Evolutionary conservation across 2,329 filamentous ascomycete species (phyloP), one percentile per base, ranked within the genome.

Genomic region (Lithohypha guttulata): DNA sequence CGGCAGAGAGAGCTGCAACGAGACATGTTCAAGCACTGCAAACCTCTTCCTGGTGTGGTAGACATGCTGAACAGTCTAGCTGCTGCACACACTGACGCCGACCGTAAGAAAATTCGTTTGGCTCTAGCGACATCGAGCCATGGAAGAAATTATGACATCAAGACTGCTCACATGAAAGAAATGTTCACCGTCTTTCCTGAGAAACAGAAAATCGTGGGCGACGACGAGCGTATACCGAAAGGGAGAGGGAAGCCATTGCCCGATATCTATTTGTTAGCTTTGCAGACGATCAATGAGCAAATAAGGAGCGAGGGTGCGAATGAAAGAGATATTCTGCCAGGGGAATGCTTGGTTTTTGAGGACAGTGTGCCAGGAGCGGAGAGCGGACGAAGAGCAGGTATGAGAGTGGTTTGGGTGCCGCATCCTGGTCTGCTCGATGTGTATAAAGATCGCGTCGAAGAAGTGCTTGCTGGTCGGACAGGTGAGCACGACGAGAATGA

Each of bases 301-400:
- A 66, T 93, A 5, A 22, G 18, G 9, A 27, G 30, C 6, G 46
- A 68, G 0, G 76, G 75, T 0, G 50, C 53, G 26, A 77, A 81
- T 36, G 64, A 70, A 48, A 64, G 73, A 43, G 68, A 70, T 38
- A 79, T 98, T 46, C 68, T 57, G 39, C 85, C 86, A 0, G 81
- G 83, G 50, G 89, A 96, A 61, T 96, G 91, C 57, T 69, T 98
- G 11, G 91, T 96, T 0, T 96, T 98, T 53, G 91, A 98, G 63
- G 91, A 98, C 60, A 84, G 81, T 31, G 87, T 96, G 1, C 84
- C 86, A 0, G 91, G 91, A 3, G 85, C 95, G 2, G 91, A 98
- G 63, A 77, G 85, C 2, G 91, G 86, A 3, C 70, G 91, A 38
- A 75, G 91, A 49, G 91, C 91, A 0, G 89, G 89, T 0, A 96